Evolutionary conservation across 805 yeast genomes (phyloP).

Genomic region (Candida ipomoeae): DNA sequence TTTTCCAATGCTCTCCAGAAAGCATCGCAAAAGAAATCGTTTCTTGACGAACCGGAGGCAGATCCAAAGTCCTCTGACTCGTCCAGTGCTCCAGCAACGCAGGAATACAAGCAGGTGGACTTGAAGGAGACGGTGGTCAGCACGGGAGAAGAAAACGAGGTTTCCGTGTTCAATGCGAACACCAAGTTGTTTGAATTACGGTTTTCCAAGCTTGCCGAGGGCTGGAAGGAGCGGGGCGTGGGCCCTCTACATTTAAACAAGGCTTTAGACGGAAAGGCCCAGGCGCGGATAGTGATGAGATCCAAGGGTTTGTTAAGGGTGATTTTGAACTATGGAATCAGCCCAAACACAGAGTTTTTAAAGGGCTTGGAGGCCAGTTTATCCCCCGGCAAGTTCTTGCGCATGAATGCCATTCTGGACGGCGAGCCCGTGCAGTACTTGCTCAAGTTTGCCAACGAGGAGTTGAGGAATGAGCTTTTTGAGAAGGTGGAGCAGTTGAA

Average conservation of each 20-base stretch:
- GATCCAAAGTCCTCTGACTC: conserved; percentile 10
- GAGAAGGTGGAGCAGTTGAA: conserved; percentile 44
- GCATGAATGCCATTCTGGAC: conserved; percentile 66
- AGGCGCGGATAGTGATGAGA: conserved; percentile 81
- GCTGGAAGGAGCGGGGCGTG: conserved; percentile 95
- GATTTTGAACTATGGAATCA: conserved; percentile 69
- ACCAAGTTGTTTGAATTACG: conserved; percentile 78
- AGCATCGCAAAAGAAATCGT: conserved; percentile 50
- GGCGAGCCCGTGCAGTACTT: conserved; percentile 80
- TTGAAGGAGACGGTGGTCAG: conserved; percentile 51
- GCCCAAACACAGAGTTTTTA: conserved; percentile 55
- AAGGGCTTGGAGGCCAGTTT: conserved; percentile 87
- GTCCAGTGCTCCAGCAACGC: conserved; percentile 26
- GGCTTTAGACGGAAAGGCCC: conserved; percentile 30
- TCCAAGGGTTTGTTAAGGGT: conserved; percentile 82
- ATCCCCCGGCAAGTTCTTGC: conserved; percentile 75
- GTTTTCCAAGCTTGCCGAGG: conserved; percentile 58
- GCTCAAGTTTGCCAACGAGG: conserved; percentile 62
- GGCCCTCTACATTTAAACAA: conserved; percentile 82
- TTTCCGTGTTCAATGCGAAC: conserved; percentile 59
- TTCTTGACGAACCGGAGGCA: conserved; percentile 44
- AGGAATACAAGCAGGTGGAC: conserved; percentile 54
- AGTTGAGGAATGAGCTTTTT: conserved; percentile 54
- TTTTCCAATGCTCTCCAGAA: conserved; percentile 54
- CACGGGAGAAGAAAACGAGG: conserved; percentile 91